Evolutionary conservation across 1,139 yeast species (phyloP), one percentile per base, ranked within the genome.

Genomic region (Fermentozyma sake): DNA sequence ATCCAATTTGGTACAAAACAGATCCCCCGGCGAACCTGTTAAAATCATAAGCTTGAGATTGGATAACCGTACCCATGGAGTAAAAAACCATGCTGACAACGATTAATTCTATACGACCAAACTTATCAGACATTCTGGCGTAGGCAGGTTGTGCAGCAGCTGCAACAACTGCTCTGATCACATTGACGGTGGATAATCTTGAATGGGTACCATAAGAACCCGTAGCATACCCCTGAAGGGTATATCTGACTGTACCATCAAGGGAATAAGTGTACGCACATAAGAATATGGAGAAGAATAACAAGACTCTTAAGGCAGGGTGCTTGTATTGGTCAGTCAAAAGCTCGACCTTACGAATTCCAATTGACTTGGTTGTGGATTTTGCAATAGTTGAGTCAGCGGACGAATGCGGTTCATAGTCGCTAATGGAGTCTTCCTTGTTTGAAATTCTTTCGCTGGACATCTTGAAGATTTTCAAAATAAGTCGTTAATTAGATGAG

Each of bases 11-110:
- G 52, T 77, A 80, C 32, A 83, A 58, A 16, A 81, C 76, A 0
- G 85, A 70, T 40, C 91, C 93, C 11, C 80, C 91, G 29, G 86
- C 81, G 42, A 74, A 81, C 20, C 77, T 60, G 36, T 75, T 70
- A 18, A 82, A 76, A 41, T 76, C 75, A 36, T 64, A 67, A 5
- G 89, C 77, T 44, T 76, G 82, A 2, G 82, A 75, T 55, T 79
- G 79, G 38, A 80, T 70, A 27, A 83, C 68, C 6, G 87, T 80
- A 18, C 93, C 93, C 25, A 82, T 63, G 11, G 68, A 69, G 44
- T 81, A 80, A 39, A 82, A 70, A 6, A 81, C 39, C 14, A 80
- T 59, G 0, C 83, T 63, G 7, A 75, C 53, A 16, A 72, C 26
- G 26, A 77, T 56, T 33, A 80, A 53, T 39, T 75, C 76, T 24